Percentiles rank a stretch among this genome's conserved stretches.
phyloP scores from a whole-genome alignment of 192 early-diverging fungal species.

The Kickxella alabastrina region DNA sequence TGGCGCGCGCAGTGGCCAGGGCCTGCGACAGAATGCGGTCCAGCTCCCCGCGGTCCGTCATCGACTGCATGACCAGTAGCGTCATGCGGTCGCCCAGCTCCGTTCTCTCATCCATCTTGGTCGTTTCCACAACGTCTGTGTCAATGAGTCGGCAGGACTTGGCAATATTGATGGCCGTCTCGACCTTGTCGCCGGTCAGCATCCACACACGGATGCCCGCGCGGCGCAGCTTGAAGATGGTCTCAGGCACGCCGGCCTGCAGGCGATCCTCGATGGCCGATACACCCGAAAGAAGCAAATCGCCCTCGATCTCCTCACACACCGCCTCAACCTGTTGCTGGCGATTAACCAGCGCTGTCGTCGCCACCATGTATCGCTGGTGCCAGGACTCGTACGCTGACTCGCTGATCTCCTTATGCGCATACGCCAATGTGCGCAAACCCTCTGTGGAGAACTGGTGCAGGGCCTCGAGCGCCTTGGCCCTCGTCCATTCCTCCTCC shows the following conservation, averaged over 20 bases:
- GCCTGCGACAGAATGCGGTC: constrained; percentile 20
- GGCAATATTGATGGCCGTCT: constrained; percentile 91
- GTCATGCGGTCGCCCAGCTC: constrained; percentile 11
- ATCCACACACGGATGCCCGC: constrained; percentile 87
- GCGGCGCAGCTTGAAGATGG: constrained; percentile 68
- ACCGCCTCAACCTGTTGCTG: constrained; percentile 61
- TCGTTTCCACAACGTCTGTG: constrained; percentile 29
- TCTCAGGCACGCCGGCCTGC: constrained; percentile 81
- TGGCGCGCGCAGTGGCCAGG: constrained; percentile 13
- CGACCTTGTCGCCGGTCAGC: constrained; percentile 88
- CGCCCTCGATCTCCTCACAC: constrained; percentile 72
- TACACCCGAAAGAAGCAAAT: constrained; percentile 71
- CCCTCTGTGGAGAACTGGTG: constrained; percentile 73
- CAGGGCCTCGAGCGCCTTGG: constrained; percentile 60
- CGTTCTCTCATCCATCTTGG: constrained; percentile 4
- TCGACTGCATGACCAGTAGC: constrained; percentile 39
- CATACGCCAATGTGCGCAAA: constrained; percentile 78
- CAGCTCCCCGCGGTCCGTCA: constrained; percentile 14
- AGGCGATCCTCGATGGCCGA: constrained; percentile 90
- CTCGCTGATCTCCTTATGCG: constrained; percentile 60
- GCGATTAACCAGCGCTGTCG: constrained; percentile 59
- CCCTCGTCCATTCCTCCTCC: constrained; percentile 64
- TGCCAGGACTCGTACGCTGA: constrained; percentile 68
- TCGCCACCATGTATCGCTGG: constrained; percentile 63
- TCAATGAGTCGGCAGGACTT: constrained; percentile 70